phyloP scores from a whole-genome alignment of 441 rosid genomes.

The Mallotus japonicus region DNA sequence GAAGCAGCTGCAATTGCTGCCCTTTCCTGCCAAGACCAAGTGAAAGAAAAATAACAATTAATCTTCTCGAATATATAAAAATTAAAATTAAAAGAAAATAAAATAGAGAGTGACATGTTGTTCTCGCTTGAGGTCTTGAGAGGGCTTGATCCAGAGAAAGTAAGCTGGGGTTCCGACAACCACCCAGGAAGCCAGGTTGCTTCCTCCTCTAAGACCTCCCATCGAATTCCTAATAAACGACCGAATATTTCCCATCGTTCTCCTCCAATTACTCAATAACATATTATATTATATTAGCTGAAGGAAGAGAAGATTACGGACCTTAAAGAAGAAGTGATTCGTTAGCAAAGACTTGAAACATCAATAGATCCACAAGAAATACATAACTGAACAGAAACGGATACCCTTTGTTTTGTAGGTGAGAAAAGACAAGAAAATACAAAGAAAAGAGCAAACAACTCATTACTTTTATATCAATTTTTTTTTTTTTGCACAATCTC shows the following conservation, averaged over 20 bases:
- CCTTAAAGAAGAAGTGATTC: too few relatives aligned
- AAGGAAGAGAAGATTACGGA: too few relatives aligned
- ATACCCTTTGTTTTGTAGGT: neutral
- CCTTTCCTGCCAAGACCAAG: constrained; percentile 49
- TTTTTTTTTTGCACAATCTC: neutral
- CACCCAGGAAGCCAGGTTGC: constrained; percentile 74
- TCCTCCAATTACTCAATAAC: constrained; percentile 63
- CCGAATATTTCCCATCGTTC: constrained; percentile 59
- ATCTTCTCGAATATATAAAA: neutral
- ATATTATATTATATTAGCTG: too few relatives aligned
- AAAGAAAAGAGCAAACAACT: neutral
- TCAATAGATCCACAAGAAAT: neutral
- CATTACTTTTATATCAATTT: neutral
- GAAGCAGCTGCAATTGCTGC: constrained; percentile 57
- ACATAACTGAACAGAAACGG: neutral
- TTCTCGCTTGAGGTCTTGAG: constrained; percentile 74
- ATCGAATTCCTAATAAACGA: constrained; percentile 62
- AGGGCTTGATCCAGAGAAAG: constrained; percentile 85
- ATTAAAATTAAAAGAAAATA: neutral
- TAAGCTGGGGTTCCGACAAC: constrained; percentile 89
- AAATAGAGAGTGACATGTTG: constrained; percentile 47
- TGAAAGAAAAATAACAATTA: neutral
- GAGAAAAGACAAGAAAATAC: neutral
- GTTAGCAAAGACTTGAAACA: neutral
- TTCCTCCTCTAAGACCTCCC: constrained; percentile 80